Base-by-base conservation (phyloP, 495 filamentous ascomycete genomes). In the Lichenothelia convexa region DNA sequence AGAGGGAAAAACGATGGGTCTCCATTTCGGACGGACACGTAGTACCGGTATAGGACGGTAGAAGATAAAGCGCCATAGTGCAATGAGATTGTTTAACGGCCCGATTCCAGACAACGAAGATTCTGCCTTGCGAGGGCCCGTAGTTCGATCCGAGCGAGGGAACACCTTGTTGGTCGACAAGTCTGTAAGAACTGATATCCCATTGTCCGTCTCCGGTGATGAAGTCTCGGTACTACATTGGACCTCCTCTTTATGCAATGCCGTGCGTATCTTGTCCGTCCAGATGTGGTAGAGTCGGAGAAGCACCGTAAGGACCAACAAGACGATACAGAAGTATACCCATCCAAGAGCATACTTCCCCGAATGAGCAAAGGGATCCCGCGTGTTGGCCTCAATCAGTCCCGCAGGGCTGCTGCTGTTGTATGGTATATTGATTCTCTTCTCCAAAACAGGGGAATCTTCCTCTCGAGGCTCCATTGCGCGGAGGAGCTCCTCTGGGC, bases 271-370 rank as follows among this genome's bases (percentile, higher is more conserved):
- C 60, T 82, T 85, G 61, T 93, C 84, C 26, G 80, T 79, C 73
- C 80, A 89, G 35, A 70, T 75, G 53, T 91, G 75, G 59, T 80
- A 92, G 51, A 75, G 69, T 42, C 81, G 69, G 48, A 85, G 58
- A 9, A 71, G 48, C 3, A 70, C 54, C 7, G 81, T 67, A 37
- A 73, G 39, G 27, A 70, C 62, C 39, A 85, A 57, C 30, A 93
- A 47, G 35, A 80, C 69, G 18, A 91, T 49, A 30, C 75, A 71
- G 45, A 92, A 89, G 52, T 86, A 93, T 3, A 83, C 78, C 73
- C 80, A 89, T 22, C 78, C 82, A 37, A 82, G 55, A n/a, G 64
- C 80, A 56, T 92, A 92, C 60, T 91, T 87, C 9, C 77, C 80
- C n/a, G 80, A 71, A 50, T 79, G 51, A 8, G 50, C 62, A 77